Conservation (phyloP, 495 filamentous ascomycete genomes). For the Talaromyces trachyspermus region DNA sequence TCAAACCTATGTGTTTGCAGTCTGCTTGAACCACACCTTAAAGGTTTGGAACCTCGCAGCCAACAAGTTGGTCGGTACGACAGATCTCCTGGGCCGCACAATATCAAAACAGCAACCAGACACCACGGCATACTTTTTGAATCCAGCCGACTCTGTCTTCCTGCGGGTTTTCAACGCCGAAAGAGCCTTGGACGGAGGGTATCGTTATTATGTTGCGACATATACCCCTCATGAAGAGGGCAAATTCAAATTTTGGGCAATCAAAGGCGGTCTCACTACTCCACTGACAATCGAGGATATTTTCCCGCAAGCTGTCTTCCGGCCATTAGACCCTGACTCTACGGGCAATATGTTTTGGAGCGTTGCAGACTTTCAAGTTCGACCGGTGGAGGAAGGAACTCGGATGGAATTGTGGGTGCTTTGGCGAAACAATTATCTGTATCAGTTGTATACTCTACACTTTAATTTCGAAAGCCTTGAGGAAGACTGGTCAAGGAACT, state of each 20-base stretch:
- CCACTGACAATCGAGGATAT: constrained; percentile 62
- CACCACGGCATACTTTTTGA: constrained; percentile 59
- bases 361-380: constrained; percentile 73
- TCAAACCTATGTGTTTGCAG: constrained; percentile 67
- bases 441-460: constrained; percentile 62
- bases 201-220: constrained; percentile 67
- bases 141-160: constrained; percentile 63
- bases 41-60: constrained; percentile 76
- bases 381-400: constrained; percentile 40
- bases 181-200: constrained; percentile 44
- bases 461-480: constrained; percentile 45
- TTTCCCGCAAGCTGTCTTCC: constrained; percentile 51
- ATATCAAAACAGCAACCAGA: constrained; percentile 49
- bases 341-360: constrained; percentile 79
- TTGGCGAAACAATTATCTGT: constrained; percentile 76
- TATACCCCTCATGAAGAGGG: constrained; percentile 82
- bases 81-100: constrained; percentile 59
- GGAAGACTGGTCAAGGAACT: constrained; percentile 57
- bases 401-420: constrained; percentile 72
- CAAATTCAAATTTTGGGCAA: constrained; percentile 93
- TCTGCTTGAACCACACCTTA: constrained; percentile 79
- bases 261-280: constrained; percentile 54
- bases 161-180: constrained; percentile 61
- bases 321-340: constrained; percentile 58
- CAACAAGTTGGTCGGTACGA: constrained; percentile 62